Conservation (phyloP, 768 basidiomycete species). For the Agaricus blazei region DNA sequence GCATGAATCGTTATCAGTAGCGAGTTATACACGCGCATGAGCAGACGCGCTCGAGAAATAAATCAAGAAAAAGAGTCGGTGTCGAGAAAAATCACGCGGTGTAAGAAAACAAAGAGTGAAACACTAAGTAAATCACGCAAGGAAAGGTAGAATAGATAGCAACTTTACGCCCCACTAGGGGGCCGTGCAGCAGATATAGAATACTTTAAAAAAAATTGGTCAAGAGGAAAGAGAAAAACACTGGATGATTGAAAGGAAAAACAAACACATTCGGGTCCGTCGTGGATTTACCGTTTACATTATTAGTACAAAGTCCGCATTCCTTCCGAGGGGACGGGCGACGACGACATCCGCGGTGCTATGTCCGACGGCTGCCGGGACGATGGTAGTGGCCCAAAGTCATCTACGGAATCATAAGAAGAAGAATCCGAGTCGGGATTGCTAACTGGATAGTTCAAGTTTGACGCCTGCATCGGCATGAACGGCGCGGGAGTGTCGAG, state of each 20-base stretch:
- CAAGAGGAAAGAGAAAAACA: neutral
- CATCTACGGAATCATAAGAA: conserved; percentile 9
- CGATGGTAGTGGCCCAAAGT: neutral
- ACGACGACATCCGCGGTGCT: neutral
- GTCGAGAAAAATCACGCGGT: neutral
- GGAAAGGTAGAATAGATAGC: neutral
- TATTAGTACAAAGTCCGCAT: conserved; percentile 5
- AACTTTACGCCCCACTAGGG: neutral
- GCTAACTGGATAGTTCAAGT: conserved; percentile 13
- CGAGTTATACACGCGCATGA: neutral
- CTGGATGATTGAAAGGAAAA: neutral
- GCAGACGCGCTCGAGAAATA: conserved; percentile 1
- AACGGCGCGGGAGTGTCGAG: neutral
- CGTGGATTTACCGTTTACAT: neutral
- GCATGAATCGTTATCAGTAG: neutral
- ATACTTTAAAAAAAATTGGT: neutral
- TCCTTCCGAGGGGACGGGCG: conserved; percentile 2
- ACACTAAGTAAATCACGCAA: neutral
- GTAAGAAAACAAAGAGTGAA: neutral
- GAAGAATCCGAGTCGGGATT: conserved; percentile 14
- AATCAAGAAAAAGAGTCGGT: conserved; percentile 2
- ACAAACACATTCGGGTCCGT: neutral
- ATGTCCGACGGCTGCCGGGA: neutral
- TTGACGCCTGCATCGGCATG: neutral
- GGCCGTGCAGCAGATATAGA: neutral